phyloP scores from a whole-genome alignment of 306 rosid genomes.

The Citrullus colocynthis region DNA sequence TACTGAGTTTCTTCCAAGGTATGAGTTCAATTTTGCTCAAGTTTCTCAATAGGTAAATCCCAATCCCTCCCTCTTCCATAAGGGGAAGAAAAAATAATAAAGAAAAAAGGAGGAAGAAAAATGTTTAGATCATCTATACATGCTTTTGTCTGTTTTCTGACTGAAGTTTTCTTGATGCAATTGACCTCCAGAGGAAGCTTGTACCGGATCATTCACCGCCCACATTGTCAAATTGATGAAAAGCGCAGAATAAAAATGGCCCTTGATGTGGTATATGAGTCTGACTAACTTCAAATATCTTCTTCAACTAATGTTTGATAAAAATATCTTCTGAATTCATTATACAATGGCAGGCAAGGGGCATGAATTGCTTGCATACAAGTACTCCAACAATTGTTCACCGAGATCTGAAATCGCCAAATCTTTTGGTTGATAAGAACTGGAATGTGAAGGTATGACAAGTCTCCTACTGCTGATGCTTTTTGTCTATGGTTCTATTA shows the following conservation, averaged over 20 bases:
- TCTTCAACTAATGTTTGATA: constrained; percentile 5
- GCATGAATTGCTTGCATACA: constrained; percentile 96
- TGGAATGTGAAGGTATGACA: constrained; percentile 89
- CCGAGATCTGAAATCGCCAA: constrained; percentile 93
- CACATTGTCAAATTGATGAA: constrained; percentile 79
- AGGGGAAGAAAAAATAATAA: too few relatives aligned
- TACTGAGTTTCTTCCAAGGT: constrained; percentile 97
- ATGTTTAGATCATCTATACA: background rate
- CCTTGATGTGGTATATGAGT: constrained; percentile 73
- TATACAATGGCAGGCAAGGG: constrained; percentile 71
- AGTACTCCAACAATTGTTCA: constrained; percentile 93
- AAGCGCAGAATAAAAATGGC: constrained; percentile 93
- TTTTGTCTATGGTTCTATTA: background rate
- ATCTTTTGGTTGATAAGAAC: constrained; percentile 93
- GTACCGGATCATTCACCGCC: constrained; percentile 80
- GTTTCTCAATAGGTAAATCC: background rate
- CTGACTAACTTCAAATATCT: background rate
- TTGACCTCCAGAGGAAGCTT: constrained; percentile 70
- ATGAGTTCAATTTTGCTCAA: constrained; percentile 8
- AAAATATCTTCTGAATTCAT: constrained; percentile 3
- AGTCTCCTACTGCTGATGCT: constrained; percentile 6
- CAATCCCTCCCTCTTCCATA: background rate
- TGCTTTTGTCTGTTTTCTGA: background rate
- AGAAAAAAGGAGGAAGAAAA: background rate
- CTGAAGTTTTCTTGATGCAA: constrained; percentile 6